Evolutionary conservation across 768 basidiomycete genomes (phyloP).

Genomic region (Erythrobasidium yunnanense): DNA sequence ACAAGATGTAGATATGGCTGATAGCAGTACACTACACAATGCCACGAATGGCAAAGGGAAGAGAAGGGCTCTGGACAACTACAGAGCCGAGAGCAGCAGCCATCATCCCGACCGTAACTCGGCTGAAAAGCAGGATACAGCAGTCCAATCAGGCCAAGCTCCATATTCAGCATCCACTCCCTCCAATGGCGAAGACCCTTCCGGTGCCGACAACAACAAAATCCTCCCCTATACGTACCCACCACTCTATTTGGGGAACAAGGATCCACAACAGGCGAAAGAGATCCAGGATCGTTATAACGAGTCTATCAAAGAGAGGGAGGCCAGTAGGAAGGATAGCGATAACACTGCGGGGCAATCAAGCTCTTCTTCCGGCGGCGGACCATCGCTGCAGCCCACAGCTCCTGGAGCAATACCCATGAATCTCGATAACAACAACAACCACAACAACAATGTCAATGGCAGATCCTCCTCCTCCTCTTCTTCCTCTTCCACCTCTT

Average conservation of each 20-base stretch:
- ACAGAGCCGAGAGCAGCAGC: not conserved
- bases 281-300: conserved; percentile 1
- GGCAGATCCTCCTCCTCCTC: not conserved
- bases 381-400: no score
- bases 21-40: no score
- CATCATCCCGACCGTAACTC: no score
- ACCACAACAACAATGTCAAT: not conserved
- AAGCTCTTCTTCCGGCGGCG: no score
- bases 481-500: not conserved
- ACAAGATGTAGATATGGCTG: not conserved
- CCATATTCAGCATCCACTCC: no score
- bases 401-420: no score
- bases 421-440: not conserved
- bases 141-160: no score
- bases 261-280: conserved; percentile 9
- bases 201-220: not conserved
- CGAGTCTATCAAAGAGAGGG: no score
- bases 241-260: conserved; percentile 10
- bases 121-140: no score
- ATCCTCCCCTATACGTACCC: conserved; percentile 3
- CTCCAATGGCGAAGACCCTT: not conserved
- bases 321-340: no score
- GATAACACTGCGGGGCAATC: no score
- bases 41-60: not conserved
- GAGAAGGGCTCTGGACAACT: not conserved